Conservation (phyloP, 805 yeast genomes). For the Diddensiella santjacobensis region DNA sequence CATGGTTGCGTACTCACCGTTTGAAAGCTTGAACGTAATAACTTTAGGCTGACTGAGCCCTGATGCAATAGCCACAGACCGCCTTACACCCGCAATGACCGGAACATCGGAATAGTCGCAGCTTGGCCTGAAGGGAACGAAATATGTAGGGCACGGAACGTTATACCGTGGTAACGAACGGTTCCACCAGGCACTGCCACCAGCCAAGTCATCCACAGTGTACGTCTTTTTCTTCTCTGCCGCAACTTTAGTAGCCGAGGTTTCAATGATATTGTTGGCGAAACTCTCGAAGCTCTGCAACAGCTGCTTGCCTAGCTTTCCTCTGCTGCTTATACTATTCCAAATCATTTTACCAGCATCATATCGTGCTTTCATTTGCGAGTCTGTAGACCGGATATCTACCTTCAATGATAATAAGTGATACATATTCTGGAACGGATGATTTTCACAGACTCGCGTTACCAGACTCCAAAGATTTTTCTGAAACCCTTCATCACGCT, state of each 20-base stretch:
- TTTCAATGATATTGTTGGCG: conserved; percentile 45
- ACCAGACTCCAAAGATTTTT: conserved; percentile 46
- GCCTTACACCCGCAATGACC: conserved; percentile 43
- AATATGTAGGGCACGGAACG: conserved; percentile 67
- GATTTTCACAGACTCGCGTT: conserved; percentile 44
- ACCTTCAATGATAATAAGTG: conserved; percentile 24
- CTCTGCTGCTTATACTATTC: conserved; percentile 7
- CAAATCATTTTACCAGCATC: conserved; percentile 19
- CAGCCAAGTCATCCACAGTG: conserved; percentile 20
- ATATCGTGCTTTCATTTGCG: conserved; percentile 5
- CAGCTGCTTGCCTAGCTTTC: conserved; percentile 29
- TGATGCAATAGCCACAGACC: conserved; percentile 60
- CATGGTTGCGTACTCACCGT: conserved; percentile 57
- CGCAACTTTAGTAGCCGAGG: conserved; percentile 17
- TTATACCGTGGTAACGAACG: conserved; percentile 36
- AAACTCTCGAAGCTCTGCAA: conserved; percentile 47
- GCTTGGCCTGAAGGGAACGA: conserved; percentile 41
- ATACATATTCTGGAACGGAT: conserved; percentile 74
- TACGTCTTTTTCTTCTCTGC: conserved; percentile 3
- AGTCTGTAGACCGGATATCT: conserved; percentile 2
- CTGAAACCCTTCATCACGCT: conserved; percentile 54
- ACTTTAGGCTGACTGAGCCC: conserved; percentile 91
- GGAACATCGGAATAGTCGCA: conserved; percentile 48
- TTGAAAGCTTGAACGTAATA: conserved; percentile 47
- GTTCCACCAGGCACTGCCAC: conserved; percentile 56